Evolutionary conservation across 2,329 filamentous ascomycete genomes (phyloP), one percentile per base, ranked within the genome.

Genomic region (Talaromyces verruculosus): DNA sequence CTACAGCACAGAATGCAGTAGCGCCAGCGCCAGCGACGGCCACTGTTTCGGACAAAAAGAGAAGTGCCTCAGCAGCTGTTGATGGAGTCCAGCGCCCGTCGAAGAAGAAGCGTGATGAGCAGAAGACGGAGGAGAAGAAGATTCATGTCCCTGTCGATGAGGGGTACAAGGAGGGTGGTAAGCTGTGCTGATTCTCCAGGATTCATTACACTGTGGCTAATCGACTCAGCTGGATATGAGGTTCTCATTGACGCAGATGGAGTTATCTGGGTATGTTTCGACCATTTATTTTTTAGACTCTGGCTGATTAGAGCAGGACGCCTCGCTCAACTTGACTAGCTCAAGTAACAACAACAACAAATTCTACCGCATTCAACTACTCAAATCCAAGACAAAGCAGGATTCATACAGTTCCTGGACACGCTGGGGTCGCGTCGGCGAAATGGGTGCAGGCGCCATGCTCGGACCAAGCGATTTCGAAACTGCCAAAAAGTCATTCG

Each of bases 271-370:
- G 62, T 64, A 58, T 19, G 28, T 25, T 25, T 47, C 11, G 22
- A 25, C 13, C 5, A 11, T 8, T 35, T 37, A 11, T 51, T 30
- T 7, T 30, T 30, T 7, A 6, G 28, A 7, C 28, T 30, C 28
- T 30, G 28, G 28, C 28, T 87, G 87, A 25, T 78, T 89, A 64
- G 91, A 94, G 57, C 93, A 87, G 75, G 92, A 96, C 73, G 91
- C 90, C 0, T 88, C 90, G 0, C 81, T 96, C 55, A 95, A 93
- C 70, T 90, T 93, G 74, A 90, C 91, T 11, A 91, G 92, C 70
- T 81, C 90, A 0, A 79, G 81, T 0, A 78, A 84, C 57, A 95
- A 94, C 73, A 90, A 91, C 77, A 94, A 95, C 77, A 95, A 95
- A 70, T 94, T 93, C 75, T 94, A 93, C 73, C 86, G 87, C 33